phyloP scores from a whole-genome alignment of 2,329 filamentous ascomycete genomes.

The Pseudocercospora fuligena region DNA sequence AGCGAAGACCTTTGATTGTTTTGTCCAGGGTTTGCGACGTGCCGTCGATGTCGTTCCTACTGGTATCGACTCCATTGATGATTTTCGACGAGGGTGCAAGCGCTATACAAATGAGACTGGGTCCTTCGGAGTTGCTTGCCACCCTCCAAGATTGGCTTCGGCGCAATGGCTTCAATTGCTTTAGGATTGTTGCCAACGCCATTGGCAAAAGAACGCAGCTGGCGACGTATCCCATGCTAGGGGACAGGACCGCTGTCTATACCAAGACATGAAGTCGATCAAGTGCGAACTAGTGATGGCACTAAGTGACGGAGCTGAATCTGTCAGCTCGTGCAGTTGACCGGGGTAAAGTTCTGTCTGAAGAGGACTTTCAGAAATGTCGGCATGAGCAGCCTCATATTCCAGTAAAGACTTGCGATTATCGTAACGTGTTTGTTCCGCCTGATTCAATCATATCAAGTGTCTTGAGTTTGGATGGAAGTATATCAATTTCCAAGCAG shows the following conservation, averaged over 20 bases:
- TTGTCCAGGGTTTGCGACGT: neutral
- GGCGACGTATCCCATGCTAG: neutral
- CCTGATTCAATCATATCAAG: neutral
- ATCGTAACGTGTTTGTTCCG: neutral
- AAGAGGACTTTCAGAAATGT: neutral
- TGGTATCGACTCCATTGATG: neutral
- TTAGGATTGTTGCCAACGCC: neutral
- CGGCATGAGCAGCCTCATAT: neutral
- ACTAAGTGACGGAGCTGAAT: neutral
- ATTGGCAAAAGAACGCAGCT: neutral
- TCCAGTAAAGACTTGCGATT: neutral
- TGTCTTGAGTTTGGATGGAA: neutral
- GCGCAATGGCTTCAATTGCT: neutral
- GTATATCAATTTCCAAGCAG: neutral
- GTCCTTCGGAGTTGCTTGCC: neutral
- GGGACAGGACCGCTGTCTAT: neutral
- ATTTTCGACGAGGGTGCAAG: neutral
- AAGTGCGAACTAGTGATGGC: neutral
- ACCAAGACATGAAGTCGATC: neutral
- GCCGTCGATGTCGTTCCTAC: neutral
- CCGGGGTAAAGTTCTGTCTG: neutral
- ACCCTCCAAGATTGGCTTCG: neutral
- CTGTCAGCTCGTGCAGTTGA: neutral
- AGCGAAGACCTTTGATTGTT: neutral
- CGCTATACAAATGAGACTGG: conserved; percentile 3